Percentiles rank a stretch among this genome's conserved stretches.
These are phyloP conservation scores for Mucor saturninus DNA, from an alignment of 371 early-diverging fungal genomes.

Conservation along the genomic window DNA sequence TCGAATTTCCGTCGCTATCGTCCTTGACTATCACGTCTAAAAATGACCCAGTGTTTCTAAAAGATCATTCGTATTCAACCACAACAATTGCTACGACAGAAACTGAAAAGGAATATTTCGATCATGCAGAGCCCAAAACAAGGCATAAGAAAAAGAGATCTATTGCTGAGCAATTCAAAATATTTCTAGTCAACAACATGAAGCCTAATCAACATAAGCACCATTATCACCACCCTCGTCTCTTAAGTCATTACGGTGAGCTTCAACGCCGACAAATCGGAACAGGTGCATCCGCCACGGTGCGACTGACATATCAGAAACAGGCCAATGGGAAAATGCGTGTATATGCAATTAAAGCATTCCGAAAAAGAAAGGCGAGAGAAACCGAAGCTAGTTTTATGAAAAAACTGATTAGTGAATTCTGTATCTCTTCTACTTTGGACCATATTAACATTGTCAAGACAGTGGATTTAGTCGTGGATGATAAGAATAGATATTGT, in stretches of 20 bases:
- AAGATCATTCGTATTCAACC: not conserved
- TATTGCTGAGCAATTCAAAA: conserved; percentile 10
- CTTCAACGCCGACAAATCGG: conserved; percentile 26
- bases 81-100: not conserved
- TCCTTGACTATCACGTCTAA: conserved; percentile 27
- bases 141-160: not conserved
- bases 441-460: conserved; percentile 74
- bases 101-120: not conserved
- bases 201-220: not conserved
- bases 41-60: conserved; percentile 13
- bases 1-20: conserved; percentile 22
- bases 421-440: conserved; percentile 66
- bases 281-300: conserved; percentile 35
- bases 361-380: conserved; percentile 54
- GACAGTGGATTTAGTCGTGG: conserved; percentile 70
- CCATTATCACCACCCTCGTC: conserved; percentile 3
- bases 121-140: not conserved
- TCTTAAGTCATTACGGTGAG: conserved; percentile 22
- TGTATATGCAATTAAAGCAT: conserved; percentile 59
- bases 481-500: conserved; percentile 56
- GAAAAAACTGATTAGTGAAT: conserved; percentile 74
- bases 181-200: not conserved
- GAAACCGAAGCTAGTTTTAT: conserved; percentile 64
- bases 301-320: conserved; percentile 20
- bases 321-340: conserved; percentile 16